Base-by-base conservation (phyloP, 2,329 filamentous ascomycete species). In the Aspergillus amoenus region DNA sequence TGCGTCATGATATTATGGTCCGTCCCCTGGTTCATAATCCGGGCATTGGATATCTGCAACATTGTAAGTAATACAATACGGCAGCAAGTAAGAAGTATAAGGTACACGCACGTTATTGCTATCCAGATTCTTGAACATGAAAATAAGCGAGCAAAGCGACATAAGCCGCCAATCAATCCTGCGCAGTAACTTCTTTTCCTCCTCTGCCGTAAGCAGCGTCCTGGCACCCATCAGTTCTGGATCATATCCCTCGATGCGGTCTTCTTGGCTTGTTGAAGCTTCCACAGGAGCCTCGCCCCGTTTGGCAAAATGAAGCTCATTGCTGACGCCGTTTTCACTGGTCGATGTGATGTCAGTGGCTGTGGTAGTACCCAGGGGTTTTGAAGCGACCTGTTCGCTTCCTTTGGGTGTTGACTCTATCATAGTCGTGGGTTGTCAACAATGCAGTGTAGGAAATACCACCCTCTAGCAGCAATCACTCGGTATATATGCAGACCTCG, bases 151-250 rank as follows among this genome's bases (percentile, higher is more conserved):
- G 37, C 73, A 76, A 27, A 78, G 60, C 0, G 74, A 71, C 72
- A 79, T 76, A 2, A 79, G 64, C 41, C 72, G 74, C 74, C 70
- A 75, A 59, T 80, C 77, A 21, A 79, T 73, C 11, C 73, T 69
- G 13, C 76, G 69, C 44, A 81, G 66, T 11, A 81, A 62, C 55
- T 70, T 78, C 60, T 74, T 79, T 58, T 81, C 78, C 57, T 81
- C 78, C 4, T 73, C 74, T 0, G 70, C 69, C 4, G 69, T 77
- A 11, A 78, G 59, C 7, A 70, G 51, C 13, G 67, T 66, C 44
- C 71, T 64, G 3, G 62, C 71, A 30, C 63, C 57, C 70, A 73
- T 74, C n/a, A 62, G 59, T 5, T 67, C 64, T 0, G 68, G 63
- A 48, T 73, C 66, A 44, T 70, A 73, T 9, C 71, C 71, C 12